Evolutionary conservation across 371 early-diverging fungal genomes (phyloP), one percentile per base, ranked within the genome.

Genomic region (Haplosporangium sp.): DNA sequence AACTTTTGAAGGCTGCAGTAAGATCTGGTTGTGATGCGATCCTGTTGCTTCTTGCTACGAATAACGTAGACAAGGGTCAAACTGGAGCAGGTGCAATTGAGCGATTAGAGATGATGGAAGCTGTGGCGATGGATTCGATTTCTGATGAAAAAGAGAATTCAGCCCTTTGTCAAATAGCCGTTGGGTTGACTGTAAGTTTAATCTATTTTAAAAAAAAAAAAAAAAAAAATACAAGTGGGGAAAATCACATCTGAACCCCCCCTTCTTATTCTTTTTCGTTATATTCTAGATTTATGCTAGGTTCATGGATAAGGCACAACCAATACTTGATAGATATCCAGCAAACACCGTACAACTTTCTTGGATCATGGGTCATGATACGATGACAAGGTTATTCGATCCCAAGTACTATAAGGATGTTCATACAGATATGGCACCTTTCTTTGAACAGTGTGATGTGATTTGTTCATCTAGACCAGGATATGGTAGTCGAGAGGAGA

Each of bases 341-440:
- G 63, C 72, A 48, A 50, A 62, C n/a, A 71, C 71, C 27, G 59
- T 83, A 8, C 83, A 83, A 53, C 71, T 86, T n/a, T 84, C 85
- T 27, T 92, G 90, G 84, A 87, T 92, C 65, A 59, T 92, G 76
- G 92, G 92, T 1, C 85, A 84, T 39, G 92, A 92, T 63, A 92
- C 92, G 1, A 69, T 92, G 65, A 81, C 73, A 5, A 85, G 92
- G 7, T 76, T 92, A 15, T 77, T 92, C 44, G 87, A 90, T 68
- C 87, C 89, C n/a, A 87, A 86, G 48, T 92, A 92, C 67, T 92
- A 92, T 71, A 65, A 65, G 2, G 72, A 74, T 15, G 63, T 72
- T 0, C 60, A 86, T 4, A 75, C 84, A 0, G 79, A 82, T 50
- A 75, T 89, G 59, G 77, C 71, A 0, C 87, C 90, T 0, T 88